Percentiles rank a stretch among this genome's conserved stretches.
These are phyloP conservation scores for Rhizophagus clarus DNA, from an alignment of 192 early-diverging fungal genomes.

Conservation along the genomic window DNA sequence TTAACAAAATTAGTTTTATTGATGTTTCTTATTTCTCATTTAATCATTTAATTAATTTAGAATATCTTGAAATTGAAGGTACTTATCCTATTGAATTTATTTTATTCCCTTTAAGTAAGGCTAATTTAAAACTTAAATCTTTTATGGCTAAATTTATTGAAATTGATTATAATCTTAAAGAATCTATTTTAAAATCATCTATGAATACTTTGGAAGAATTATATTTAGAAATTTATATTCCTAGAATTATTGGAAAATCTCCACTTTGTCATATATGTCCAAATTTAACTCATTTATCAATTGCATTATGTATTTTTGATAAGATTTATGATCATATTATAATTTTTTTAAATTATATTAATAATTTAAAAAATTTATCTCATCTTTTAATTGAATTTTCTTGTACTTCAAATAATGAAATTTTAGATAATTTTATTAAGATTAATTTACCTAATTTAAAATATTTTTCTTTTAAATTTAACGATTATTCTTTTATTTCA, in stretches of 20 bases:
- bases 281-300: too few species aligned
- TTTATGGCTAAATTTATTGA: neutral
- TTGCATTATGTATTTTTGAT: neutral
- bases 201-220: neutral
- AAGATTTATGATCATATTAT: neutral
- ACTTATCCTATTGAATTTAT: neutral
- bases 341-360: neutral
- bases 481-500: neutral
- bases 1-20: neutral
- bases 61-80: neutral
- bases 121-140: neutral
- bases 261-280: too few species aligned
- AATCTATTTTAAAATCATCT: neutral
- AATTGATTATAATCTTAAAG: neutral
- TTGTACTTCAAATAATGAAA: neutral
- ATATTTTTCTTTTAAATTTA: neutral
- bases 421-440: neutral
- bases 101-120: neutral
- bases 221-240: neutral
- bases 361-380: neutral
- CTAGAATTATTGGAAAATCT: neutral
- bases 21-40: neutral
- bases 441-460: neutral
- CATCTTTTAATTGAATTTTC: neutral
- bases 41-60: neutral